Base-by-base conservation (phyloP, 768 basidiomycete genomes). In the Ramaria sp. region DNA sequence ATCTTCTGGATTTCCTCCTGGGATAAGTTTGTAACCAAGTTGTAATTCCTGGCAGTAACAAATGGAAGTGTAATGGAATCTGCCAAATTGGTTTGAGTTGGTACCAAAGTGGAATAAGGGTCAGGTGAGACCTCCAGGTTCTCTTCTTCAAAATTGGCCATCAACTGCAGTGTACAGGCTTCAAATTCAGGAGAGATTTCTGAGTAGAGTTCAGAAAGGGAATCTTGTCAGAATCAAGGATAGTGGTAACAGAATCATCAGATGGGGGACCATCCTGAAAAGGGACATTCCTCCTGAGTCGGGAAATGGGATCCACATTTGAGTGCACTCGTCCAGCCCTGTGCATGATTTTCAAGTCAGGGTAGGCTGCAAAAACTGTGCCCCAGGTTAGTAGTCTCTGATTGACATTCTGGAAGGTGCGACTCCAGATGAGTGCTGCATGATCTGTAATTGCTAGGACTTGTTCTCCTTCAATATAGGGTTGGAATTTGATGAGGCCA, bases 391-490 rank as follows among this genome's bases (percentile, higher is more conserved):
- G 27, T 7, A 62, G 47, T n/a, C 53, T 56, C 19, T 47, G 20
- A 52, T 62, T 62, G n/a, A 57, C 31, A 46, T 62, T 53, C 42
- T 62, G 41, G 39, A 51, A 62, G 11, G 60, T 61, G 19, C 58
- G 59, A 17, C 30, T 47, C 61, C 61, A 62, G 4, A 27, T 30
- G 4, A 62, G 47, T 2, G 61, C 51, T 3, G 60, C 58, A 34
- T 62, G 61, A 37, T 60, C 58, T 13, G 61, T 62, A 15, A 62
- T 61, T 3, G 52, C 30, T 6, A 51, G 2, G 15, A 61, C 33
- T 19, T 58, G 17, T 59, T 60, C 61, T 9, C 61, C 60, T 55
- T 62, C 60, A 42, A 62, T 49, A 57, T 52, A 60, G 22, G 57
- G 56, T 47, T 58, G 60, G 46, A 62, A 62, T 20, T 59, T 58